phyloP scores from a whole-genome alignment of 805 yeast genomes.

The Saturnispora sanitii region DNA sequence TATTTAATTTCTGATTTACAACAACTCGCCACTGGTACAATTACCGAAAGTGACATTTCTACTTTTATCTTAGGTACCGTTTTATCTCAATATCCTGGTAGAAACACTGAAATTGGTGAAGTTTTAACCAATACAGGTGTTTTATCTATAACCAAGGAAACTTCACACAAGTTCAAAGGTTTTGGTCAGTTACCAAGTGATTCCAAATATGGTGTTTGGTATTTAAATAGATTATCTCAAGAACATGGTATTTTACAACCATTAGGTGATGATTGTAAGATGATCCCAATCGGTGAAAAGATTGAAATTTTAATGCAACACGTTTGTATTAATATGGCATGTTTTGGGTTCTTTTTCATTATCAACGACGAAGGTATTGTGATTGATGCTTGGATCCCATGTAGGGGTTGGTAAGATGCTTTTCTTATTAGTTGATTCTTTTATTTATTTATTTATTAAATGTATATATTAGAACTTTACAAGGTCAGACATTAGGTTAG shows the following conservation, averaged over 20 bases:
- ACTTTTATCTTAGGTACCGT: slow-evolving; percentile 49
- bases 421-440: neutral
- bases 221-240: slow-evolving; percentile 56
- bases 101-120: slow-evolving; percentile 47
- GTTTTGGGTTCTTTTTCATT: slow-evolving; percentile 48
- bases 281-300: slow-evolving; percentile 46
- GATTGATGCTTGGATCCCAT: slow-evolving; percentile 18
- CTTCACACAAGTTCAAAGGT: slow-evolving; percentile 46
- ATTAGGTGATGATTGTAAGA: slow-evolving; percentile 23
- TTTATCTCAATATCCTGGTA: slow-evolving; percentile 44
- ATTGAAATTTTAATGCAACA: slow-evolving; percentile 59
- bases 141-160: slow-evolving; percentile 56
- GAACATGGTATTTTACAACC: slow-evolving; percentile 73
- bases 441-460: too few relatives aligned
- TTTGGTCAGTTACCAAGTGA: slow-evolving; percentile 36
- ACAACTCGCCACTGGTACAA: slow-evolving; percentile 62
- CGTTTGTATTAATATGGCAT: slow-evolving; percentile 59
- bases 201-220: slow-evolving; percentile 43
- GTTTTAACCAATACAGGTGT: slow-evolving; percentile 65
- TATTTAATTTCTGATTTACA: slow-evolving; percentile 67
- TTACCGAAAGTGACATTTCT: slow-evolving; percentile 37
- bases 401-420: slow-evolving; percentile 23
- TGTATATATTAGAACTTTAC: neutral
- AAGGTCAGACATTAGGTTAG: too few relatives aligned
- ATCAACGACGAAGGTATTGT: slow-evolving; percentile 35